Evolutionary conservation across 805 yeast species (phyloP), one percentile per base, ranked within the genome.

Genomic region (Saitoella complicata): DNA sequence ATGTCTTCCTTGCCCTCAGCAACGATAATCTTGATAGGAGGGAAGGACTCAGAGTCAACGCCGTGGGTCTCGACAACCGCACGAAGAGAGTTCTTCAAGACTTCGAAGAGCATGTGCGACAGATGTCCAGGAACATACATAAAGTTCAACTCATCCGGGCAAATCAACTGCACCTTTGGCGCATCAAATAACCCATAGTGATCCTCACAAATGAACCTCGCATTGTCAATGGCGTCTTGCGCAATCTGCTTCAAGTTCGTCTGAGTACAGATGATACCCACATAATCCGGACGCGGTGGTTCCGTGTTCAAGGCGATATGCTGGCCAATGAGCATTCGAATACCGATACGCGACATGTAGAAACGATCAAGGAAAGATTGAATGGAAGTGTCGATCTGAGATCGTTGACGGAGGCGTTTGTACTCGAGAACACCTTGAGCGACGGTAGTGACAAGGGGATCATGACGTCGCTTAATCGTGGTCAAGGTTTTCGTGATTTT

Each of bases 61-160:
- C 80, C 71, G 50, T 79, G 82, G 49, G 75, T 76, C 60, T 85
- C 95, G 42, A 85, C 86, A 0, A 93, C 87, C 9, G 95, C 95
- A 35, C 95, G 66, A 45, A 85, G 67, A 12, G 93, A 80, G 65
- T 85, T 85, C 58, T 85, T 85, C 60, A 85, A 68, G 6, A 85
- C 80, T 64, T 85, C 95, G 59, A 84, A 86, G 7, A 86, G 63
- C 87, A 86, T 85, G 57, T 85, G 95, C 55, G 82, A 79, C 58
- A 85, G 70, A 64, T 85, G 95, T 8, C 94, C 94, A 2, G 95
- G 95, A 8, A 86, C 94, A 57, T 85, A 85, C 84, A 84, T 81
- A 62, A 86, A 85, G 45, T 73, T 73, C 54, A 85, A 72, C 57
- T 81, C 80, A 13, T 75, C 73, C 12, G 82, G 79, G 49, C 91